These are phyloP conservation scores for Magnaporthiopsis poae DNA, from an alignment of 2,329 filamentous ascomycete species.

Conservation along the genomic window DNA sequence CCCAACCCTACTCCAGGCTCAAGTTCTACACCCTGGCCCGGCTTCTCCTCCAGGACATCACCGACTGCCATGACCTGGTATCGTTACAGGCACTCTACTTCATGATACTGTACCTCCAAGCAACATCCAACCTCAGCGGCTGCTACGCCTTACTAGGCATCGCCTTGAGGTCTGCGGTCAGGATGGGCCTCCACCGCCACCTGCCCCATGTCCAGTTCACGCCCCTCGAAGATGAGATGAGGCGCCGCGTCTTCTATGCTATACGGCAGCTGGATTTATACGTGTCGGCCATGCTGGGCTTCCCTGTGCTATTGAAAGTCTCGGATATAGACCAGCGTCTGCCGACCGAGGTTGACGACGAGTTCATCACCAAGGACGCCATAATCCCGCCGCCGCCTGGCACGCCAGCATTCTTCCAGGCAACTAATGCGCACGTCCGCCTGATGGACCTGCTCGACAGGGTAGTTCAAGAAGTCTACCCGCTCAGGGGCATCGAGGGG, in stretches of 20 bases:
- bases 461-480: constrained; percentile 57
- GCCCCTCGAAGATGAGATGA: constrained; percentile 53
- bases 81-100: constrained; percentile 69
- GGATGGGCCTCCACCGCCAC: constrained; percentile 68
- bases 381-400: constrained; percentile 47
- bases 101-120: constrained; percentile 72
- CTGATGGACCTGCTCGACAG: constrained; percentile 56
- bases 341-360: constrained; percentile 56
- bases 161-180: constrained; percentile 63
- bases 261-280: constrained; percentile 63
- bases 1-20: constrained; percentile 36
- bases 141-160: constrained; percentile 76
- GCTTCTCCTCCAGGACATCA: constrained; percentile 53
- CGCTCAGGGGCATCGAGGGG: constrained; percentile 46
- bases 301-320: constrained; percentile 51
- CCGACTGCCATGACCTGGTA: constrained; percentile 62
- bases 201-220: constrained; percentile 54
- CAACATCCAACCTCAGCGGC: constrained; percentile 66
- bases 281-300: constrained; percentile 56
- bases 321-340: constrained; percentile 60
- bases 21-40: constrained; percentile 66
- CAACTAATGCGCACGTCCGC: constrained; percentile 55
- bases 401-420: constrained; percentile 50
- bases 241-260: constrained; percentile 57
- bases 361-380: constrained; percentile 52